phyloP scores from a whole-genome alignment of 176 grass and related monocot genomes.

The Bolboschoenus planiculmis region DNA sequence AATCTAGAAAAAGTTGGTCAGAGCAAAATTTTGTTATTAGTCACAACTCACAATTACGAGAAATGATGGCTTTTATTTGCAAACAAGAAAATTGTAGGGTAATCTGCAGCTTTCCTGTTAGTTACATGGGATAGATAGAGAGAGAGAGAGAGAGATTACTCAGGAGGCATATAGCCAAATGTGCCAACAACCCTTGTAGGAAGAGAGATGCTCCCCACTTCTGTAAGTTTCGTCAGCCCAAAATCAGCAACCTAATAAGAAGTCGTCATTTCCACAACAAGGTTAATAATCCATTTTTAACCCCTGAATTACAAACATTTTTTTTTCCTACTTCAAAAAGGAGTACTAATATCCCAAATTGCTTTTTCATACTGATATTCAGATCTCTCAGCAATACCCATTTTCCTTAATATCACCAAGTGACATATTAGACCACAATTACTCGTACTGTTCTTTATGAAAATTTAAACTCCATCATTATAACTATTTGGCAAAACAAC shows the following conservation, averaged over 20 bases:
- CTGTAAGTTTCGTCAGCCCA: constrained; percentile 83
- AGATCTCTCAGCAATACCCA: not conserved
- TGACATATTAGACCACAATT: not conserved
- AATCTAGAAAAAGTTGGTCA: not conserved
- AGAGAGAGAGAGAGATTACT: constrained; percentile 54
- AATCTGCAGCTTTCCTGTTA: not conserved
- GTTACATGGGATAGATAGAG: constrained; percentile 6
- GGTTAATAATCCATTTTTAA: not conserved
- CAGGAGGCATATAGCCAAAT: constrained; percentile 98
- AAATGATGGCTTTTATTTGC: not conserved
- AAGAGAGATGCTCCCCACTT: constrained; percentile 59
- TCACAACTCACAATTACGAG: not conserved
- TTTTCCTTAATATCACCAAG: not conserved
- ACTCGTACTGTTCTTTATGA: not conserved
- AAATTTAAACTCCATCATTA: too few species aligned
- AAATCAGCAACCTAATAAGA: constrained; percentile 86
- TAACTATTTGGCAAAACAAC: not conserved
- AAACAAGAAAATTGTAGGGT: not conserved
- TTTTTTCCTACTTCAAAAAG: not conserved
- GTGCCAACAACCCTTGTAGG: constrained; percentile 79
- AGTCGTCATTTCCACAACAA: not conserved
- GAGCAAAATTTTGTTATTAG: not conserved
- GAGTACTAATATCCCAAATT: not conserved
- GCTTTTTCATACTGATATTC: not conserved
- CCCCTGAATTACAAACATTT: not conserved